Base-by-base conservation (phyloP, 768 basidiomycete genomes). In the Suillus subluteus region DNA sequence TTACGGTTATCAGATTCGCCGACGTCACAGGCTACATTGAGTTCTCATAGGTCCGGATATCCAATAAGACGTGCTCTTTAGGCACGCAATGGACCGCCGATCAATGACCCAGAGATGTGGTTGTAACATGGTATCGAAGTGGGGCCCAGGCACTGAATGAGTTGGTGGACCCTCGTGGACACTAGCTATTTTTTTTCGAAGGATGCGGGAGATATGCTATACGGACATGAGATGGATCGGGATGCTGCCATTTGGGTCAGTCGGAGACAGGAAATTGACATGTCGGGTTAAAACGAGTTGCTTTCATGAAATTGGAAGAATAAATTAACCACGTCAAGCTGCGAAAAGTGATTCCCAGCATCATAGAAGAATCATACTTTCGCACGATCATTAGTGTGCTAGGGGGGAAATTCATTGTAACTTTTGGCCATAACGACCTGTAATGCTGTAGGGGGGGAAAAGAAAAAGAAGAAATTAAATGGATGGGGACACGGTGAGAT, bases 301-400 rank as follows among this genome's bases (percentile, higher is more conserved):
- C 26, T 9, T 52, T 62, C 35, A 52, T 30, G 62, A 63, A 67
- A 58, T 58, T 48, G 62, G 66, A 55, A 50, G 64, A 56, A 59
- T 41, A 46, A 65, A 62, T 32, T 64, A 54, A 55, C 56, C 62
- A 67, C 21, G 54, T 63, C 13, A 58, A 65, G 65, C 43, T 48
- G 68, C 65, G 66, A 67, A 65, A 69, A 66, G 6, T 11, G 4
- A 44, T 73, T 73, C 69, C 72, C 73, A 75, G 72, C 65, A 30
- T 46, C 44, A 62, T 21, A 61, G 65, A 46, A 58, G 43, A 21
- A 35, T 6, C n/a, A 5, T 48, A 41, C n/a, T 41, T 73, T 72
- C 72, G 69, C 73, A 73, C 70, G 69, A 44, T 46, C 41, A 65
- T 59, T 40, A 58, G 54, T 58, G 48, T n/a, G 21, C 11, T 26